A percentile compares a stretch with the other conserved stretches of the same genome.
These are phyloP conservation scores for Russula sp. DNA, from an alignment of 768 basidiomycete species.

Conservation along the genomic window DNA sequence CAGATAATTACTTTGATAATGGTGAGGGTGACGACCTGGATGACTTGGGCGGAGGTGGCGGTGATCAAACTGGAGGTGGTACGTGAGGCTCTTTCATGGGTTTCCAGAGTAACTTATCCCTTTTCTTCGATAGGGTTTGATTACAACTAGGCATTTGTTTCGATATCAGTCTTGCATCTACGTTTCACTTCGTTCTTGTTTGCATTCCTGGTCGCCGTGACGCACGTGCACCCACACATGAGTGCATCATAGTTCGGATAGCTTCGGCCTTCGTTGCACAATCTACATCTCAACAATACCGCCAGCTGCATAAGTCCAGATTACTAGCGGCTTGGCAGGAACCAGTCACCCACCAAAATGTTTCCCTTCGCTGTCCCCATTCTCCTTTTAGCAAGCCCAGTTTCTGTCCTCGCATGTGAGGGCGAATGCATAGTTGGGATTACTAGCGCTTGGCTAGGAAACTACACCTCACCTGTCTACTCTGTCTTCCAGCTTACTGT, in stretches of 20 bases:
- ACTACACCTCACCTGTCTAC: slow-evolving; percentile 43
- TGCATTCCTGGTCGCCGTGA: slow-evolving; percentile 11
- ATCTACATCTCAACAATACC: neutral
- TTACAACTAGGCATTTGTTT: slow-evolving; percentile 22
- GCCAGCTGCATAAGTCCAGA: neutral
- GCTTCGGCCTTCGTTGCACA: neutral
- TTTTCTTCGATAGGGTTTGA: slow-evolving; percentile 24
- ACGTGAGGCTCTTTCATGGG: slow-evolving; percentile 9
- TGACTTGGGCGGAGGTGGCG: slow-evolving; percentile 65
- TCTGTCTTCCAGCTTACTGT: slow-evolving; percentile 40
- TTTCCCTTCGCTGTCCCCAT: slow-evolving; percentile 17
- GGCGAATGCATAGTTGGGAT: slow-evolving; percentile 59
- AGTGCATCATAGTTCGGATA: neutral
- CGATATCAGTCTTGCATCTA: slow-evolving; percentile 4
- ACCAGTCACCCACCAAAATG: neutral
- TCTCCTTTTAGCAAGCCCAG: slow-evolving; percentile 29
- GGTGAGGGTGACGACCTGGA: slow-evolving; percentile 80
- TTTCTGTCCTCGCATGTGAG: slow-evolving; percentile 55
- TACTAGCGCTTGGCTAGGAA: slow-evolving; percentile 48
- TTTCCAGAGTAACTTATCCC: neutral
- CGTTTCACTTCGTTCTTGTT: neutral
- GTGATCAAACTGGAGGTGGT: slow-evolving; percentile 58
- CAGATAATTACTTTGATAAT: slow-evolving; percentile 87
- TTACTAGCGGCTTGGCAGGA: neutral
- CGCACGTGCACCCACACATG: neutral